Conservation (phyloP, 352 stramenopile genomes). For the Pythium apleroticum region DNA sequence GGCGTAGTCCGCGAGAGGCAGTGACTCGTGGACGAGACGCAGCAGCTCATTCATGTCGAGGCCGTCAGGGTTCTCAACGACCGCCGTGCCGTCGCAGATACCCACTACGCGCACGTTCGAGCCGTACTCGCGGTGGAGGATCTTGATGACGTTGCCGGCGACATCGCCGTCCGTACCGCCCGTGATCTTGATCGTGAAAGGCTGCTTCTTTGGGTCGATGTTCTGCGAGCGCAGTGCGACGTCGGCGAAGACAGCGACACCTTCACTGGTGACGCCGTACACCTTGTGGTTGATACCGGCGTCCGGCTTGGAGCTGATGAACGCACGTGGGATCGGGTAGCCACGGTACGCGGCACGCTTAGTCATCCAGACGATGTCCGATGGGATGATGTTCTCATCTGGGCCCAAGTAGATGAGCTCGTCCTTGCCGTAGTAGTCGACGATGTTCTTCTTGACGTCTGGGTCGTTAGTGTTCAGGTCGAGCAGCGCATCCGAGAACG, state of each 20-base stretch:
- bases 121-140: conserved; percentile 89
- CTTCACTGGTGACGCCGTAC: conserved; percentile 81
- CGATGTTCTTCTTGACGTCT: conserved; percentile 66
- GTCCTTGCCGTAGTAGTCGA: conserved; percentile 82
- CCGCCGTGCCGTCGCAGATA: conserved; percentile 91
- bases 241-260: conserved; percentile 80
- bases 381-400: conserved; percentile 92
- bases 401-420: conserved; percentile 84
- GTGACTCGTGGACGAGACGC: conserved; percentile 90
- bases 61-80: conserved; percentile 95
- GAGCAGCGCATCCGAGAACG: conserved; percentile 90
- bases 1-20: conserved; percentile 87
- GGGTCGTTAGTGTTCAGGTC: conserved; percentile 79
- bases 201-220: conserved; percentile 68
- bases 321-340: conserved; percentile 79
- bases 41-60: conserved; percentile 94
- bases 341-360: conserved; percentile 76
- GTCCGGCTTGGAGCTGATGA: conserved; percentile 85
- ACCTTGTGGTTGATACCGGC: conserved; percentile 88
- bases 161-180: conserved; percentile 97
- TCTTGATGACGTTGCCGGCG: conserved; percentile 98
- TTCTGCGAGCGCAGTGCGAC: conserved; percentile 73
- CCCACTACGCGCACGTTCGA: conserved; percentile 94
- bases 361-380: conserved; percentile 81
- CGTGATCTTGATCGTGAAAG: conserved; percentile 88